A percentile compares a stretch with the other conserved stretches of the same genome.
These are phyloP conservation scores for Candida suzukii DNA, from an alignment of 805 yeast species.

Conservation along the genomic window DNA sequence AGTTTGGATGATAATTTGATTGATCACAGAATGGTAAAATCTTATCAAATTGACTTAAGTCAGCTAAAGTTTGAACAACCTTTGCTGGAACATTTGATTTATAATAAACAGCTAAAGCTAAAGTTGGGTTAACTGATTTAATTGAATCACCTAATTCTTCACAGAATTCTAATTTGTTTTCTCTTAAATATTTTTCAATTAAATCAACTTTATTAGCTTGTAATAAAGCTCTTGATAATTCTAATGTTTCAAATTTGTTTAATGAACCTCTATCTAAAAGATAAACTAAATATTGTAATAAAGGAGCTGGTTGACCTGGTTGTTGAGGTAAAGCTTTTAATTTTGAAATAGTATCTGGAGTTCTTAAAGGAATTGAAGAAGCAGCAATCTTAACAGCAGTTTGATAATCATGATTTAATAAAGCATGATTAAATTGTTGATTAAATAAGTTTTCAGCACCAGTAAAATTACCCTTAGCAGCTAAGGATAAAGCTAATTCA, in stretches of 20 bases:
- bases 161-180: constrained; percentile 88
- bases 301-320: constrained; percentile 93
- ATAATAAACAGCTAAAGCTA: constrained; percentile 87
- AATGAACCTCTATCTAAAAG: constrained; percentile 87
- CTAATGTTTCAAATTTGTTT: constrained; percentile 89
- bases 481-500: constrained; percentile 76
- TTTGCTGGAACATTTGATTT: constrained; percentile 78
- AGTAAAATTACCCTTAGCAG: constrained; percentile 93
- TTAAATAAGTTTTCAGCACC: constrained; percentile 92
- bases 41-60: constrained; percentile 93
- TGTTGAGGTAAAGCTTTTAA: constrained; percentile 85
- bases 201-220: constrained; percentile 92
- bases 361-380: constrained; percentile 85
- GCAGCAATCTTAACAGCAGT: constrained; percentile 98
- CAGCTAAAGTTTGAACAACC: constrained; percentile 89
- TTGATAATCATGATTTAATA: constrained; percentile 79
- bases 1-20: constrained; percentile 85
- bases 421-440: constrained; percentile 84
- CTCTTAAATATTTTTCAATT: constrained; percentile 94
- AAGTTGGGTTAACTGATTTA: constrained; percentile 75
- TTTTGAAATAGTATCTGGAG: constrained; percentile 89
- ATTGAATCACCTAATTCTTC: constrained; percentile 97
- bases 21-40: constrained; percentile 90
- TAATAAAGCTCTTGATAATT: constrained; percentile 89
- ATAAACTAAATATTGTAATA: constrained; percentile 85